Evolutionary conservation across 75 land plant genomes (phyloP).

Genomic region (Pinus tabuliformis): DNA sequence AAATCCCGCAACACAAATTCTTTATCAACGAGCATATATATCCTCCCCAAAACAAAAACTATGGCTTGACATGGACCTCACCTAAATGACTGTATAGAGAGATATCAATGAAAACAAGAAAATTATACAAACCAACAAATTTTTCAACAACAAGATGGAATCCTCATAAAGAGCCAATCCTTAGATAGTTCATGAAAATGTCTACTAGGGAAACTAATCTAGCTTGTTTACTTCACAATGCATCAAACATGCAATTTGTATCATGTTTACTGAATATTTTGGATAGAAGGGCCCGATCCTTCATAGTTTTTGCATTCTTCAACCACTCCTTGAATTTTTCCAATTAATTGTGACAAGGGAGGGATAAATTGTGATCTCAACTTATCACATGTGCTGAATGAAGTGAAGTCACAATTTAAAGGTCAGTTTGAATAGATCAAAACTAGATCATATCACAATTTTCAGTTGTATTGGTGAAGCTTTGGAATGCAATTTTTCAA

Average conservation of each 20-base stretch:
- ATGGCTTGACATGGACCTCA: slow-evolving; percentile 87
- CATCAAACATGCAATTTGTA: slow-evolving; percentile 90
- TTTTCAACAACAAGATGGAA: slow-evolving; percentile 72
- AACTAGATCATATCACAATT: too few relatives aligned
- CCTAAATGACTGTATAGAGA: slow-evolving; percentile 78
- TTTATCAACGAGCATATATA: slow-evolving; percentile 79
- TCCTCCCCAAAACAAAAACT: slow-evolving; percentile 89
- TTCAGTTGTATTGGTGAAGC: too few relatives aligned
- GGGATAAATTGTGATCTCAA: too few relatives aligned
- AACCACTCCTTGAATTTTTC: too few relatives aligned
- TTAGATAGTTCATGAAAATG: slow-evolving; percentile 49
- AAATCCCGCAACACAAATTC: slow-evolving; percentile 72
- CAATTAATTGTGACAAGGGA: too few relatives aligned
- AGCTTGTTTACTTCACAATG: slow-evolving; percentile 64
- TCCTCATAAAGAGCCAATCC: slow-evolving; percentile 29
- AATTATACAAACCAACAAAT: slow-evolving; percentile 65
- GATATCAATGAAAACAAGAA: slow-evolving; percentile 62
- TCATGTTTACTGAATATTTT: slow-evolving; percentile 90
- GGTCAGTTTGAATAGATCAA: too few relatives aligned
- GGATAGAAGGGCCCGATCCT: slow-evolving; percentile 72
- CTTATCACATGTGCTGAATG: too few relatives aligned
- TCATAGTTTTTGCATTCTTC: too few relatives aligned
- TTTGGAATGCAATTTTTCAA: too few relatives aligned
- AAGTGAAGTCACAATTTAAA: too few relatives aligned
- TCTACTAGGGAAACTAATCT: slow-evolving; percentile 66